These are phyloP conservation scores for Debaryomyces prosopidis DNA, from an alignment of 805 yeast genomes.

Conservation along the genomic window DNA sequence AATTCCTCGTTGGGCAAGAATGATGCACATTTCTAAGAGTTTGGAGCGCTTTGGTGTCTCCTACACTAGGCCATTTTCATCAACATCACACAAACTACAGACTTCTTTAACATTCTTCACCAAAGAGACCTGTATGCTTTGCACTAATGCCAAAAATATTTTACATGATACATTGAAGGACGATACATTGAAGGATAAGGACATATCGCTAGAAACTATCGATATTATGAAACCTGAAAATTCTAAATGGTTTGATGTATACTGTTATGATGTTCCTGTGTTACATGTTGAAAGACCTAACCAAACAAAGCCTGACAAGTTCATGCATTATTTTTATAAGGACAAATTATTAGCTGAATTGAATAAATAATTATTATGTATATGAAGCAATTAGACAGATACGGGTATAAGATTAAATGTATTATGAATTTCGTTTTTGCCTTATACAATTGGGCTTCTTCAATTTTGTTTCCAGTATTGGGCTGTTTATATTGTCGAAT, in stretches of 20 bases:
- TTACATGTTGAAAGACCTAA: slow-evolving; percentile 58
- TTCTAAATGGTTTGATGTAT: slow-evolving; percentile 65
- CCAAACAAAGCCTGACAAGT: slow-evolving; percentile 51
- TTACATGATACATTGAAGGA: slow-evolving; percentile 43
- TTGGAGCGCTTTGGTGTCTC: neutral
- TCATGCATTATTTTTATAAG: slow-evolving; percentile 66
- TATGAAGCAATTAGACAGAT: neutral
- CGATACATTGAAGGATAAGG: slow-evolving; percentile 19
- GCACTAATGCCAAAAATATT: slow-evolving; percentile 62
- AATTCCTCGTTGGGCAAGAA: neutral
- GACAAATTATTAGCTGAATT: slow-evolving; percentile 57
- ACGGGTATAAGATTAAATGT: neutral
- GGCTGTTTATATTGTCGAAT: slow-evolving; percentile 1
- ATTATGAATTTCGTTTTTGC: neutral
- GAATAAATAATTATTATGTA: slow-evolving; percentile 5
- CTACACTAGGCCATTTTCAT: neutral
- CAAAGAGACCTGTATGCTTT: slow-evolving; percentile 67
- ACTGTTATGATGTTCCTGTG: slow-evolving; percentile 80
- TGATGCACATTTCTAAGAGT: neutral
- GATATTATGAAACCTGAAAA: slow-evolving; percentile 64
- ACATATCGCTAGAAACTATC: slow-evolving; percentile 39
- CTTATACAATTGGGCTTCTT: neutral
- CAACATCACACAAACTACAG: neutral
- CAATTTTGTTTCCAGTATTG: neutral
- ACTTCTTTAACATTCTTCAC: slow-evolving; percentile 57